A percentile compares a stretch with the other conserved stretches of the same genome.
Evolutionary conservation across 306 rosid genomes (phyloP).

Genomic region (Prunus armeniaca): DNA sequence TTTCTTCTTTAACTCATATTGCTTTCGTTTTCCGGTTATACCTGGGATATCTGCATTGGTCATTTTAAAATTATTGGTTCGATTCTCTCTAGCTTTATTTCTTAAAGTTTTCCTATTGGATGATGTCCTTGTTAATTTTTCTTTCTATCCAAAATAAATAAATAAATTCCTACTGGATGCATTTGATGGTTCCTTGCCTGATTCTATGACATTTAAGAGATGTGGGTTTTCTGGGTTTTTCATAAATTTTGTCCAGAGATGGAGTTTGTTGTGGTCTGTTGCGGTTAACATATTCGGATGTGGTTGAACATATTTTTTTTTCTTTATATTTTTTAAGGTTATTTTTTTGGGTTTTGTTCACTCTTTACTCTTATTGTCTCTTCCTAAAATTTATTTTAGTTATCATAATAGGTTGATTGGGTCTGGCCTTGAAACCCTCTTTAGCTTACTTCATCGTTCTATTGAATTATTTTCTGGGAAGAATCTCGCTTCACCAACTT

Average conservation of each 20-base stretch:
- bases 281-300: not conserved
- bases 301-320: too few species aligned
- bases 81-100: not conserved
- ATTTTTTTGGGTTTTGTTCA: not conserved
- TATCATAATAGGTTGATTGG: not conserved
- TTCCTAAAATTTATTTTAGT: not conserved
- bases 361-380: not conserved
- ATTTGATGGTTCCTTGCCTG: not conserved
- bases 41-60: not conserved
- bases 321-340: not conserved
- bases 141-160: too few species aligned
- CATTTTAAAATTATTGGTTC: not conserved
- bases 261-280: not conserved
- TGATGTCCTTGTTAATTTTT: too few species aligned
- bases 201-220: not conserved
- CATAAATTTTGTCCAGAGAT: not conserved
- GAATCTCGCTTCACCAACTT: too few species aligned
- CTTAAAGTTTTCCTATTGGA: too few species aligned
- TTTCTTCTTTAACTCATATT: not conserved
- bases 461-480: not conserved
- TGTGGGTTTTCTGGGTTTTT: not conserved
- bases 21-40: not conserved
- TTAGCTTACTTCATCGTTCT: not conserved
- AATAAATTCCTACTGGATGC: not conserved
- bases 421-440: not conserved